Conservation (phyloP, 352 stramenopile genomes). For the Globisporangium mamillatum region DNA sequence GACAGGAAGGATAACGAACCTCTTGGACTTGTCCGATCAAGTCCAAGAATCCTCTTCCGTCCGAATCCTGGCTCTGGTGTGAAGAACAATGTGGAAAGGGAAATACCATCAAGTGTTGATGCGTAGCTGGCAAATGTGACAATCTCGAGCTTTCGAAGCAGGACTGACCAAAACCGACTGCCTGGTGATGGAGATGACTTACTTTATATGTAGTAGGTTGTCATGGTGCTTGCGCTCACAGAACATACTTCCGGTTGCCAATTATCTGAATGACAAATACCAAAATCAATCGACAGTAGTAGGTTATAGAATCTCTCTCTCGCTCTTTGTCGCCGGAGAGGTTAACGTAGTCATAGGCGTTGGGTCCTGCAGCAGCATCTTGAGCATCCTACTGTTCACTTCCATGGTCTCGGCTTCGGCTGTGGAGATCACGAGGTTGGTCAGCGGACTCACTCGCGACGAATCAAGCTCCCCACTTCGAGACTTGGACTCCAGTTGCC, state of each 20-base stretch:
- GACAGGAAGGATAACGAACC: too few species aligned
- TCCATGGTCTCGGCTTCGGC: neutral
- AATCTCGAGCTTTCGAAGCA: constrained; percentile 3
- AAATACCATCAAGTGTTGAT: neutral
- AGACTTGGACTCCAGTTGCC: constrained; percentile 7
- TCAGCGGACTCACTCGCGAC: neutral
- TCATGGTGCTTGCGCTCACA: too few species aligned
- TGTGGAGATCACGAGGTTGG: neutral
- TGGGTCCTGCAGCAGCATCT: neutral
- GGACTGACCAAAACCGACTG: neutral
- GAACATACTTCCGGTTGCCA: too few species aligned
- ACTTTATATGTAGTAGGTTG: neutral
- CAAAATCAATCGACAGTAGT: too few species aligned
- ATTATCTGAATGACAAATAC: too few species aligned
- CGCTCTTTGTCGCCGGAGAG: too few species aligned
- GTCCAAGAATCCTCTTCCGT: neutral
- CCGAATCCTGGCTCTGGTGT: neutral
- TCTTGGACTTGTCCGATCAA: too few species aligned
- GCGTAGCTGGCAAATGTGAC: neutral
- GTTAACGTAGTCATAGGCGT: neutral
- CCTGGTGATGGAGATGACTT: neutral
- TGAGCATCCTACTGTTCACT: neutral
- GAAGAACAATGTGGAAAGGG: neutral
- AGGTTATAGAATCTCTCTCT: too few species aligned
- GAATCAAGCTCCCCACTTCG: neutral